These are phyloP conservation scores for Rhizoctonia solani DNA, from an alignment of 1,284 basidiomycete genomes.

Conservation along the genomic window DNA sequence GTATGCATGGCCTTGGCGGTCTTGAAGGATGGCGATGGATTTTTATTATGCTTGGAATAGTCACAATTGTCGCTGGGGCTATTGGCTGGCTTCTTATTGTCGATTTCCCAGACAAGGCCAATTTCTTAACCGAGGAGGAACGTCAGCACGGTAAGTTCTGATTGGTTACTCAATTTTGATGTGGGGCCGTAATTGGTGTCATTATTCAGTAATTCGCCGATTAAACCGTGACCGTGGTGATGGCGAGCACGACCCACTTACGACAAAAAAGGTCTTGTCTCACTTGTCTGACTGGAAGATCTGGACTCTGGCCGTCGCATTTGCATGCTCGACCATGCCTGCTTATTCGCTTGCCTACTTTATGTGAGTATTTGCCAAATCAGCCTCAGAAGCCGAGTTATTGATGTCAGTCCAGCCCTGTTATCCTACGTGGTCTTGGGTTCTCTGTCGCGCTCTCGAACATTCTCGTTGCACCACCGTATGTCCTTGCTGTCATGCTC, in stretches of 20 bases:
- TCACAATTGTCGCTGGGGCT: constrained; percentile 44
- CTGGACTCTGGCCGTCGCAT: constrained; percentile 42
- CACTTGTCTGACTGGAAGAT: constrained; percentile 49
- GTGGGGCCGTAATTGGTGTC: background rate
- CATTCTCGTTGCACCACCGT: constrained; percentile 35
- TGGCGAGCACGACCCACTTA: constrained; percentile 47
- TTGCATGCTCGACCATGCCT: constrained; percentile 32
- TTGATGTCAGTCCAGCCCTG: constrained; percentile 17
- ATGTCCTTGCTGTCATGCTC: constrained; percentile 20
- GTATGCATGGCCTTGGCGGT: constrained; percentile 40
- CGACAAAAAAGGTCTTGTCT: constrained; percentile 43
- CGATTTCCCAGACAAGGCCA: constrained; percentile 52
- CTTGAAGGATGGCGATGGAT: constrained; percentile 44
- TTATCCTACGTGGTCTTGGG: constrained; percentile 35
- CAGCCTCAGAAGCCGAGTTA: background rate
- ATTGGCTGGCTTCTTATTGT: constrained; percentile 41
- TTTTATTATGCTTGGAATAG: constrained; percentile 43
- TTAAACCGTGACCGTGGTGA: constrained; percentile 52
- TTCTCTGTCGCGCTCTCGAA: constrained; percentile 32
- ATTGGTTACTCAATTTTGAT: constrained; percentile 40
- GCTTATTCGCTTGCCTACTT: constrained; percentile 31
- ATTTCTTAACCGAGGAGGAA: constrained; percentile 49
- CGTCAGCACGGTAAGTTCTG: constrained; percentile 36
- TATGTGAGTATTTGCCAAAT: background rate
- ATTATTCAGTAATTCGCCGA: constrained; percentile 42